A percentile compares a stretch with the other conserved stretches of the same genome.
phyloP scores from a whole-genome alignment of 352 stramenopile genomes.

The Stramenopiles sp. region DNA sequence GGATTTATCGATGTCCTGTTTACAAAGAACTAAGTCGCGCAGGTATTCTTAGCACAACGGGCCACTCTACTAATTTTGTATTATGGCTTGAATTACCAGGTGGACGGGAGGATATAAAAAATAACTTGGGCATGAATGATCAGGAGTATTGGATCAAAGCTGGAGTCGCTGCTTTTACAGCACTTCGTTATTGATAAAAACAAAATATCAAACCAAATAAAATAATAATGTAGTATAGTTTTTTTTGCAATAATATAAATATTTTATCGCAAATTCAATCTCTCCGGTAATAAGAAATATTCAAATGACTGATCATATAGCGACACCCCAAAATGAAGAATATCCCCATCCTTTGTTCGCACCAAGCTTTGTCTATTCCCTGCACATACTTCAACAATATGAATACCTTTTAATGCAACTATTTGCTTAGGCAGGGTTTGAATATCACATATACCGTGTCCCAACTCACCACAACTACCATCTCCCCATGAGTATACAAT shows the following conservation, averaged over 20 bases:
- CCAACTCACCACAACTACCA: neutral
- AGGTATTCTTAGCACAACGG: constrained; percentile 64
- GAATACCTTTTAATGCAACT: neutral
- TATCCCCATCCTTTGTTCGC: neutral
- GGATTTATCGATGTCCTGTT: constrained; percentile 58
- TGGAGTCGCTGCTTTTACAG: constrained; percentile 61
- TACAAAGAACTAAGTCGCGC: constrained; percentile 70
- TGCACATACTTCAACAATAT: neutral
- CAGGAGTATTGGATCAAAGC: constrained; percentile 47
- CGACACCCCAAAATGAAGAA: too few species aligned
- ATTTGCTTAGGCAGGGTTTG: too few species aligned
- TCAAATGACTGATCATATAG: too few species aligned
- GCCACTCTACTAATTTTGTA: constrained; percentile 82
- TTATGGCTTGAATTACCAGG: constrained; percentile 76
- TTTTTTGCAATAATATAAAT: too few species aligned
- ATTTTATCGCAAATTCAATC: too few species aligned
- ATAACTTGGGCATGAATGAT: constrained; percentile 35
- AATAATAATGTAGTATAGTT: too few species aligned
- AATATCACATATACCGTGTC: too few species aligned
- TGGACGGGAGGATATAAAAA: constrained; percentile 39
- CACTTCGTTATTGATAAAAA: constrained; percentile 49
- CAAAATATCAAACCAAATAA: too few species aligned
- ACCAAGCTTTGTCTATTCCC: neutral
- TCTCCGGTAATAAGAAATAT: too few species aligned
- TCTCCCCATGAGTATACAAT: neutral